Conservation (phyloP, 78 protist genomes). For the Tieghemostelium lacteum region DNA sequence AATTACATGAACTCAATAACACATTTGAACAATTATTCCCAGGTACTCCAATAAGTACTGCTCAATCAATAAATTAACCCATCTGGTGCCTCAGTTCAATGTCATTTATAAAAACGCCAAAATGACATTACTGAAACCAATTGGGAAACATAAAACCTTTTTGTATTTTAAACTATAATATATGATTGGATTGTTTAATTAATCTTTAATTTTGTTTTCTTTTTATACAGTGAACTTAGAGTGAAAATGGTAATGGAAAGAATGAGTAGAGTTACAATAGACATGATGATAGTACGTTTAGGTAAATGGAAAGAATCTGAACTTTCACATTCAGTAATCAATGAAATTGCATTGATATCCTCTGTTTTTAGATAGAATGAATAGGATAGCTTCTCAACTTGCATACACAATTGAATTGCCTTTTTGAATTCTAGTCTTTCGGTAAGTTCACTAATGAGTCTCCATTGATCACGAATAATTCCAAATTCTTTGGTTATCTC, state of each 20-base stretch:
- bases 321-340: background rate
- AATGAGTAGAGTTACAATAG: background rate
- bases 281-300: conserved; percentile 8
- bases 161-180: no score
- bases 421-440: conserved; percentile 12
- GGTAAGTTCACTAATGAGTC: background rate
- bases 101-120: no score
- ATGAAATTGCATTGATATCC: background rate
- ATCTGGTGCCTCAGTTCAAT: no score
- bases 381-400: background rate
- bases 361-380: background rate
- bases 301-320: background rate
- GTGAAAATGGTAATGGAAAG: background rate
- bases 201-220: conserved; percentile 51
- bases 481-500: background rate
- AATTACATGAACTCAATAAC: no score
- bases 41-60: no score
- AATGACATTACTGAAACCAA: no score
- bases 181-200: no score
- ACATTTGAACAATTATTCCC: no score
- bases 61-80: no score
- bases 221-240: conserved; percentile 18
- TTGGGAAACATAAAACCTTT: no score
- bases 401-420: background rate
- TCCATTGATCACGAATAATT: conserved; percentile 11